These are phyloP conservation scores for Hyphopichia fennica DNA, from an alignment of 1,139 yeast genomes.

Conservation along the genomic window DNA sequence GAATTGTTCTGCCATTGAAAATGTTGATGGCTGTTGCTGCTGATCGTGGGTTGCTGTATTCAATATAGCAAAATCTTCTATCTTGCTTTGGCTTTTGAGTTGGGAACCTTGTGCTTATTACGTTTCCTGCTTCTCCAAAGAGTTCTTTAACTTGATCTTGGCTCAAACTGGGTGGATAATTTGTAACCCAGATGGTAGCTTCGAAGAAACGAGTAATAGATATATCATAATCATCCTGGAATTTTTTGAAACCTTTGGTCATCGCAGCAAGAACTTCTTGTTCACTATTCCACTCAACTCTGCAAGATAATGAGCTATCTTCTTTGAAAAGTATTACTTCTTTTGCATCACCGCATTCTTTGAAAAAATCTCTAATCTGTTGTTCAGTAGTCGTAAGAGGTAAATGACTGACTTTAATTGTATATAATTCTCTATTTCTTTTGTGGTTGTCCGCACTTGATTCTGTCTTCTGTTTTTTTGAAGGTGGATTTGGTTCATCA, in stretches of 20 bases:
- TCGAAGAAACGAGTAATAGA: constrained; percentile 45
- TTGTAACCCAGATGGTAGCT: constrained; percentile 66
- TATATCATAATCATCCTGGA: constrained; percentile 28
- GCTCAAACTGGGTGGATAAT: constrained; percentile 62
- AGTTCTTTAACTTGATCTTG: constrained; percentile 37
- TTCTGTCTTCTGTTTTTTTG: background rate
- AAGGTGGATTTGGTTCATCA: background rate
- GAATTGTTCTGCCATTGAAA: constrained; percentile 38
- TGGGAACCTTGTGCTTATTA: constrained; percentile 66
- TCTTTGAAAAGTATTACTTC: constrained; percentile 32
- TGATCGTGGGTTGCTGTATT: constrained; percentile 42
- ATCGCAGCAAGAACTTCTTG: constrained; percentile 59
- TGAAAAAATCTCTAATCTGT: constrained; percentile 44
- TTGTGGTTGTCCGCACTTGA: constrained; percentile 3
- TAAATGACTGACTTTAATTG: constrained; percentile 49
- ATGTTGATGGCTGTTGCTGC: constrained; percentile 49
- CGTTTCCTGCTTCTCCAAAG: constrained; percentile 47
- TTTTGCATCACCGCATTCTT: constrained; percentile 56
- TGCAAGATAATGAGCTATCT: constrained; percentile 30
- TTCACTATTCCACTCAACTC: constrained; percentile 55
- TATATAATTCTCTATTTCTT: constrained; percentile 58
- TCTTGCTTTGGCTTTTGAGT: constrained; percentile 54
- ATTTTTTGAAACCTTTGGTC: constrained; percentile 39
- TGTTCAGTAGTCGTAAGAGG: constrained; percentile 28
- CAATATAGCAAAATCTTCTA: constrained; percentile 78